A percentile compares a stretch with the other conserved stretches of the same genome.
Evolutionary conservation across 148 eudicot species (phyloP).

Genomic region (Fallopia convolvulus): DNA sequence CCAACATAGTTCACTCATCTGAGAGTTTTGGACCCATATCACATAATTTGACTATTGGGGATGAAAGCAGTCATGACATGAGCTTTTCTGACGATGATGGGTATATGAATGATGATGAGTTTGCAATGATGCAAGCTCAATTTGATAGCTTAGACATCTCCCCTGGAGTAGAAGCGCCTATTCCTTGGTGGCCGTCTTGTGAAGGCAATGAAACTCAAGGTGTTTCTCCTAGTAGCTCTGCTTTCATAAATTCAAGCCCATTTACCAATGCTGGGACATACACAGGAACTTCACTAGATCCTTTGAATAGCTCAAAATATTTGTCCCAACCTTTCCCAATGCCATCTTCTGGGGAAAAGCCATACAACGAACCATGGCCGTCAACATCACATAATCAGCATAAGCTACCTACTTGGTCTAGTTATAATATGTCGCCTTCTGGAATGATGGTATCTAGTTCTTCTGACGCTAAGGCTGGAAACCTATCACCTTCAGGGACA

Average conservation of each 20-base stretch:
- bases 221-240: slow-evolving; percentile 23
- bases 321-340: background rate
- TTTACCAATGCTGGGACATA: slow-evolving; percentile 11
- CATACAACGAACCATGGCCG: background rate
- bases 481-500: background rate
- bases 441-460: background rate
- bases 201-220: slow-evolving; percentile 18
- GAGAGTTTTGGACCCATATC: slow-evolving; percentile 1
- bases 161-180: slow-evolving; percentile 56
- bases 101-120: slow-evolving; percentile 32
- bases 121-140: slow-evolving; percentile 52
- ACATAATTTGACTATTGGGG: slow-evolving; percentile 13
- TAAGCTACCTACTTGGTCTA: background rate
- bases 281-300: background rate
- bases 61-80: slow-evolving; percentile 24
- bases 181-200: slow-evolving; percentile 46
- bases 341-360: background rate
- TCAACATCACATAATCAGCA: background rate
- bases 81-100: slow-evolving; percentile 28
- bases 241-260: slow-evolving; percentile 8
- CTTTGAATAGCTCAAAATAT: background rate
- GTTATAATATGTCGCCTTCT: background rate
- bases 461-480: background rate
- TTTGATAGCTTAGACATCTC: slow-evolving; percentile 66
- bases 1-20: slow-evolving; percentile 2